phyloP scores from a whole-genome alignment of 306 rosid species.

The Mucuna pruriens region DNA sequence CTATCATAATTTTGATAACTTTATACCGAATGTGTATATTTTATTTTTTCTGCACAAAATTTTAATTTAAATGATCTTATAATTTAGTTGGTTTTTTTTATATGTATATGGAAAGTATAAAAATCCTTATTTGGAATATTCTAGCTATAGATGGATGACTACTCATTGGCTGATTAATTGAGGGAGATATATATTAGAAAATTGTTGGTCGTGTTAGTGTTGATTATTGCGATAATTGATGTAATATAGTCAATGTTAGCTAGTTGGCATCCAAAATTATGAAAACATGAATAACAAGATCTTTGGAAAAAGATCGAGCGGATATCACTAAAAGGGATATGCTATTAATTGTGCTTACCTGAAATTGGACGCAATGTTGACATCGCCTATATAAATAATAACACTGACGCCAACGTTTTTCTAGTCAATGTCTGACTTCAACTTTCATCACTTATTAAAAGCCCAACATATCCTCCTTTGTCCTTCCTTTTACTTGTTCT shows the following conservation, averaged over 20 bases:
- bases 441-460: background rate
- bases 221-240: background rate
- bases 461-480: background rate
- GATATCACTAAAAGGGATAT: background rate
- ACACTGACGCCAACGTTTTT: background rate
- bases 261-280: background rate
- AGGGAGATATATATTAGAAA: background rate
- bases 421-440: background rate
- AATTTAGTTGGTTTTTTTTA: no score
- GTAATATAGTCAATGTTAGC: background rate
- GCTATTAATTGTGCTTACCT: background rate
- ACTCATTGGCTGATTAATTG: background rate
- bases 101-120: no score
- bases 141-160: no score
- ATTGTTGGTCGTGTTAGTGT: background rate
- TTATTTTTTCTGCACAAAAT: no score
- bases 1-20: no score
- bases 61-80: background rate
- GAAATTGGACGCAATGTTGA: conserved; percentile 39
- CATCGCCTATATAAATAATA: background rate
- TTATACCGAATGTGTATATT: no score
- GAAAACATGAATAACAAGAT: background rate
- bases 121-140: no score
- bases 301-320: background rate
- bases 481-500: background rate